Percentiles rank a stretch among this genome's conserved stretches.
phyloP scores from a whole-genome alignment of 306 rosid species.

The Prunus campanulata region DNA sequence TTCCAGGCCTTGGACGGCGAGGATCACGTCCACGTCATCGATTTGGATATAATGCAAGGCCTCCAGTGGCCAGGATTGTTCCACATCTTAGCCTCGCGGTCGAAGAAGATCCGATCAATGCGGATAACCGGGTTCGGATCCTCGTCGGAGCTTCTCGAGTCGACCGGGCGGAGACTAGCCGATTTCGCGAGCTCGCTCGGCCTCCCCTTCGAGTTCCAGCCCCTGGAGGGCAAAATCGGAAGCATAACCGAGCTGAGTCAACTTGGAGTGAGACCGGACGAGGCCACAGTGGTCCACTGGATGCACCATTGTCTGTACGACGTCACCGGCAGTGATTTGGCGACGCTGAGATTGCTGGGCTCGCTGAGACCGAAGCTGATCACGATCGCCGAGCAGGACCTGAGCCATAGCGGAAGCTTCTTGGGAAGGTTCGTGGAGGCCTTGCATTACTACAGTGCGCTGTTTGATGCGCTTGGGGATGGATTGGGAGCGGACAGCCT shows the following conservation, averaged over 20 bases:
- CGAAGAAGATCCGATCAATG: constrained; percentile 74
- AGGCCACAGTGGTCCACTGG: constrained; percentile 91
- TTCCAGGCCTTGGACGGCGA: constrained; percentile 92
- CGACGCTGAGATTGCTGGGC: constrained; percentile 59
- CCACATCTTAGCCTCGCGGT: constrained; percentile 89
- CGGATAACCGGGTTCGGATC: constrained; percentile 94
- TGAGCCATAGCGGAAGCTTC: constrained; percentile 85
- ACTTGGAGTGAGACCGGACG: constrained; percentile 59
- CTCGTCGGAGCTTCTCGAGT: constrained; percentile 69
- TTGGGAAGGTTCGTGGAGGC: constrained; percentile 95
- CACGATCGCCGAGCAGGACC: constrained; percentile 84
- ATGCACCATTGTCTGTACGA: constrained; percentile 97
- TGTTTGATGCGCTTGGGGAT: constrained; percentile 97
- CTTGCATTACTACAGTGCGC: constrained; percentile 96
- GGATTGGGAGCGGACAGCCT: constrained; percentile 57
- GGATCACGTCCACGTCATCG: constrained; percentile 91
- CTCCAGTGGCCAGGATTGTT: constrained; percentile 99
- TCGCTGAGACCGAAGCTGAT: constrained; percentile 70
- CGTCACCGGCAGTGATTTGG: constrained; percentile 84
- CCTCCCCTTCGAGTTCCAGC: constrained; percentile 78
- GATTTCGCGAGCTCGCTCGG: constrained; percentile 86
- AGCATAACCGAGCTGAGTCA: constrained; percentile 61
- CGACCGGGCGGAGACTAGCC: constrained; percentile 86
- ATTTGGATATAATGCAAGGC: constrained; percentile 95
- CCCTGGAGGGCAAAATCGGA: constrained; percentile 89